Evolutionary conservation across 2,329 filamentous ascomycete species (phyloP), one percentile per base, ranked within the genome.

Genomic region (Cryphonectria japonica): DNA sequence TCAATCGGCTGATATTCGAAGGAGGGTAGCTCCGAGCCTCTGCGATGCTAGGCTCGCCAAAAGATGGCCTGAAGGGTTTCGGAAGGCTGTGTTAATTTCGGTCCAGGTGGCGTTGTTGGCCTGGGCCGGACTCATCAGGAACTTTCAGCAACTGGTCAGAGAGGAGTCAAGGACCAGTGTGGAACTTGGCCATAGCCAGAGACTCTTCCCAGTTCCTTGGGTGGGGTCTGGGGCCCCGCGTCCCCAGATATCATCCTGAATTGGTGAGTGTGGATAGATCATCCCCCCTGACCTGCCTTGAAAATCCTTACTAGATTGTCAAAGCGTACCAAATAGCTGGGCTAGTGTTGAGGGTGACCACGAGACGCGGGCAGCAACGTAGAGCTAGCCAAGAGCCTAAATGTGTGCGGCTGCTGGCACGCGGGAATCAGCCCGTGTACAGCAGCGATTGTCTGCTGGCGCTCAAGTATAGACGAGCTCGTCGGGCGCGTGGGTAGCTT

Each of bases 191-290:
- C 22, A 50, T 50, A 50, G 19, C 13, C 11, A 57, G n/a, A 32
- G 52, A 14, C 13, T 57, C 26, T 7, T 29, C 52, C 52, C 52
- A 57, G 52, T 29, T 57, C 5, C 13, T 29, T 16, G 5, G n/a
- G 52, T 57, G n/a, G 46, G n/a, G 39, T 69, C 62, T 50, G 62
- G 68, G 68, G 68, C 68, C 68, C 68, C 62, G 68, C 68, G 68
- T 64, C 59, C 22, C 67, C 67, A 46, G 59, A 68, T 32, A 29
- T 14, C 32, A 41, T 59, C 52, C 52, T 57, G n/a, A 32, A 4
- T 29, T 16, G 52, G 13, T 29, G 50, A 29, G 52, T 26, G 52
- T 13, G 11, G 52, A 14, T 57, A 26, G 32, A 32, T 57, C 50
- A 54, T 11, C 50, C 9, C 50, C 50, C 43, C 50, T 11, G 14